Evolutionary conservation across 2,329 filamentous ascomycete species (phyloP), one percentile per base, ranked within the genome.

Genomic region (Sporothrix variecibatus): DNA sequence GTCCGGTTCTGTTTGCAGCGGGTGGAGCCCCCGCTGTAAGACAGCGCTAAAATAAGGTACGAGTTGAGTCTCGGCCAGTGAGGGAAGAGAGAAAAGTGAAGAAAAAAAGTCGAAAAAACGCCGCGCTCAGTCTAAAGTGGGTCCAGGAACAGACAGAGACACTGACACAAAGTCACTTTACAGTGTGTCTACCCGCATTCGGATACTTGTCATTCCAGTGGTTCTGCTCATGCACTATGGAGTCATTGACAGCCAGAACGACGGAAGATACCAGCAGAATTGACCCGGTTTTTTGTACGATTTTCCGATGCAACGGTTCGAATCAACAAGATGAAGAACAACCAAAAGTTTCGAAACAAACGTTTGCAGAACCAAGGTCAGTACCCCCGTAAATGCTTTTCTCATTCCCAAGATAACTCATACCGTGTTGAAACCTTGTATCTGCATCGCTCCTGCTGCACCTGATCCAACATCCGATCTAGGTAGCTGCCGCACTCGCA

Each of bases 41-140:
- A 68, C 65, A 51, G 65, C 65, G 65, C 65, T 51, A 68, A 68
- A 34, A n/a, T 51, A 51, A 68, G 64, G 64, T 23, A 68, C 64
- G 23, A 68, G 43, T 5, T 15, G 51, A 26, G 43, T 49, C 43
- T 34, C 11, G 43, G 43, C 43, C 15, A 49, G 43, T 49, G 43
- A 49, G 51, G 51, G n/a, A 56, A 8, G 51, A 56, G 51, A 17
- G 15, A 49, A 17, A 49, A 20, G 40, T 34, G 34, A 34, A 34
- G 34, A 34, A n/a, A n/a, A n/a, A n/a, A n/a, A n/a, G 38, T 40
- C 40, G 8, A 53, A 34, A 40, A 40, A 31, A 23, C 60, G 17
- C 60, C 34, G 34, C 8, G 31, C 31, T 15, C 20, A 7, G 60
- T 31, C 3, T n/a, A 60, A 60, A 65, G 38, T 23, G n/a, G 34